Base-by-base conservation (phyloP, 306 rosid genomes). In the Begonia fuchsioides region DNA sequence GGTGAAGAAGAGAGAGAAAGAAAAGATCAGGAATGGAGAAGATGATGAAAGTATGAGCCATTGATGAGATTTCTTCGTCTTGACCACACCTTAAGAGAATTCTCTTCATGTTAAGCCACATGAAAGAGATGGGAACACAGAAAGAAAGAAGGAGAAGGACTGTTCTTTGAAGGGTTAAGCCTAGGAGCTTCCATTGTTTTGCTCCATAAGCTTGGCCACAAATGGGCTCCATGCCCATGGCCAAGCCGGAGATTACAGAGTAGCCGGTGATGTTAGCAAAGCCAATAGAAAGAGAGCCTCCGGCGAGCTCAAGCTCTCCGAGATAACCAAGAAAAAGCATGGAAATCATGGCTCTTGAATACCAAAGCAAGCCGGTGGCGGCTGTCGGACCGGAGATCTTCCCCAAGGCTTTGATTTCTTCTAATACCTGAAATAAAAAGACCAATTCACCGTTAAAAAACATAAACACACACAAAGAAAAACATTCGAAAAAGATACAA, bases 171-270 rank as follows among this genome's bases (percentile, higher is more conserved):
- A 92, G 81, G 13, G 96, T 82, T 13, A 82, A 44, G 20, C 96
- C 96, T 0, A 86, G 93, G 1, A 74, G 73, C 49, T 86, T 92
- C 76, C 62, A 46, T 50, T 90, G 94, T 57, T 77, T 71, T 0
- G 98, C 98, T 1, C 98, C 98, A 9, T 75, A 74, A 20, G 96
- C 98, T 64, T 92, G 96, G 0, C 96, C 98, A 19, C 98, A 92
- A 17, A 92, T 86, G 16, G 96, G 96, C 53, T 92, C 98, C 98
- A 92, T 92, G 53, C 98, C 98, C 94, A 86, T 85, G 60, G 98
- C 98, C 15, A 92, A 56, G 0, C 98, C 98, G 2, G 98, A 86
- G 57, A 92, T 76, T 1, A 92, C 93, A 9, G 98, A 92, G 85
- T 92, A 92, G 49, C 98, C 98, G 2, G 93, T 92, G 67, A 92